phyloP scores from a whole-genome alignment of 495 filamentous ascomycete genomes.

The Talaromyces wortmannii region DNA sequence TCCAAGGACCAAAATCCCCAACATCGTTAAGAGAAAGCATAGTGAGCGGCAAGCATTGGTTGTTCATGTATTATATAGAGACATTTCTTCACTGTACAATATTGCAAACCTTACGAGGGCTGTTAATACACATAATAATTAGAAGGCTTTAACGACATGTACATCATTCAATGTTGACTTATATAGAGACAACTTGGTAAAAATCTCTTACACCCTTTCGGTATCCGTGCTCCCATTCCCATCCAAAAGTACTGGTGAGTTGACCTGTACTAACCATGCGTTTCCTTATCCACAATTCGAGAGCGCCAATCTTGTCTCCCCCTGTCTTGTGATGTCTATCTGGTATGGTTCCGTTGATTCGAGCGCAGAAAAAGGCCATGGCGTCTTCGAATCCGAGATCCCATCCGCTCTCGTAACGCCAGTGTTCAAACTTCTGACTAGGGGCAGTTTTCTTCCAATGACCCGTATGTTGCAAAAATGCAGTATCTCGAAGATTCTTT shows the following conservation, averaged over 20 bases:
- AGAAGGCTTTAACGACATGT: no score
- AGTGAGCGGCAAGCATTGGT: neutral
- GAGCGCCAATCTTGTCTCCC: slow-evolving; percentile 41
- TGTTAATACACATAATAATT: no score
- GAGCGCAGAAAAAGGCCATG: slow-evolving; percentile 33
- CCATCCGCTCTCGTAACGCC: slow-evolving; percentile 44
- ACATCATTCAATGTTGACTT: neutral
- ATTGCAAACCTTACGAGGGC: neutral
- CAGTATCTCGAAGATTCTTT: slow-evolving; percentile 15
- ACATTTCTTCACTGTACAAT: neutral
- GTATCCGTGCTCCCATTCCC: slow-evolving; percentile 49
- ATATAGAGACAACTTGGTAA: slow-evolving; percentile 19
- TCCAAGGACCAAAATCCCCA: neutral
- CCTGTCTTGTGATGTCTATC: slow-evolving; percentile 4
- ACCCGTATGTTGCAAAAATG: slow-evolving; percentile 22
- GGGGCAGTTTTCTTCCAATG: slow-evolving; percentile 39
- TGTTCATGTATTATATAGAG: neutral
- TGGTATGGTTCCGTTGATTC: slow-evolving; percentile 10
- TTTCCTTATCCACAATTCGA: slow-evolving; percentile 49
- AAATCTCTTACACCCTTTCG: slow-evolving; percentile 37
- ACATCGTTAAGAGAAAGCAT: neutral
- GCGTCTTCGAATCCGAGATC: slow-evolving; percentile 46
- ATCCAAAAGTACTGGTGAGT: slow-evolving; percentile 26
- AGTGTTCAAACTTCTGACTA: slow-evolving; percentile 36
- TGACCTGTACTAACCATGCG: slow-evolving; percentile 38